Evolutionary conservation across 2,329 filamentous ascomycete species (phyloP), one percentile per base, ranked within the genome.

Genomic region (Colletotrichum echinochloae): DNA sequence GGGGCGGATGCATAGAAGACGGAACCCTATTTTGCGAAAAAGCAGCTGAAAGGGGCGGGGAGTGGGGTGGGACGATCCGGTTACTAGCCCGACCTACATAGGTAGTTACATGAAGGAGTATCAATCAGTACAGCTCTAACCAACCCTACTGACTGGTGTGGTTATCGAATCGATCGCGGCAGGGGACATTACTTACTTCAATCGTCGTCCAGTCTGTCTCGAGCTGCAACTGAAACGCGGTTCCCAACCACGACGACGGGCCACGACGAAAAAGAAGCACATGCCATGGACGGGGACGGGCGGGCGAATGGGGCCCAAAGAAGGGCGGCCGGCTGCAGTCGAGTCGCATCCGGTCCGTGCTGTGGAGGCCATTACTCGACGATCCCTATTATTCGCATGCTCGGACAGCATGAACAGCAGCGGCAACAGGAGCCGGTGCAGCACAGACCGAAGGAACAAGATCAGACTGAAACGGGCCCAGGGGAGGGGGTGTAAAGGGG

Each of bases 321-420:
- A n/a, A n/a, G 44, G 33, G 18, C 64, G 28, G 30, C 67, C 67
- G 57, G 67, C 64, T 62, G 57, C 67, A 56, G 20, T 52, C 23
- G 57, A 68, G 64, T 67, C 67, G 64, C 37, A 62, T 63, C 52
- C 57, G 57, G 57, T 62, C 68, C 57, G 68, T 68, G 64, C 68
- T 63, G 37, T 41, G 37, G 62, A 52, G 28, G 64, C 8, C 56
- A 65, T 68, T 55, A 68, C 64, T 71, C 68, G 68, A 63, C 57
- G 68, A 71, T 71, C 68, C 33, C 30, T 1, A 37, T 39, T 46
- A n/a, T 8, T 23, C 44, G 44, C 9, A 46, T 37, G 5, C 20
- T 16, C 39, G 9, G 16, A 26, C 30, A 26, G 16, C 35, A 18
- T n/a, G 41, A n/a, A 12, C 28, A 41, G 18, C 39, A 37, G 9